Evolutionary conservation across 495 filamentous ascomycete species (phyloP), one percentile per base, ranked within the genome.

Genomic region (Pyronema domesticum): DNA sequence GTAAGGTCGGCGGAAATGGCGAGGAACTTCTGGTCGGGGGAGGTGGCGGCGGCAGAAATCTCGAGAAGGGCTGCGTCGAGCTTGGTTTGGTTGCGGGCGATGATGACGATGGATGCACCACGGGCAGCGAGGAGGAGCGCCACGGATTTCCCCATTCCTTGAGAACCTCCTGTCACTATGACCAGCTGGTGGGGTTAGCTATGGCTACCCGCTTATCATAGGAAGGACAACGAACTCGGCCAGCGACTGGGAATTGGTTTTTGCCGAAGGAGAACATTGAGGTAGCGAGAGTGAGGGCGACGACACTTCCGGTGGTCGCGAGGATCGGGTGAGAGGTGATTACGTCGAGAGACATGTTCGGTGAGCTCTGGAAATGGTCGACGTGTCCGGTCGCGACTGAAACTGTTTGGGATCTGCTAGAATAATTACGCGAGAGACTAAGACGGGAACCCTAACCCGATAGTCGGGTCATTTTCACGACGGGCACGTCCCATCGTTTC

Each of bases 91-190:
- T 82, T 81, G 50, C 91, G 81, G 9, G 91, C 80, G 42, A 95
- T 82, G 54, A 98, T 78, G 56, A 89, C 77, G 13, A 98, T 68
- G 65, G 86, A 82, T 48, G 93, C 93, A 57, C 91, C 91, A 72
- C 86, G 91, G 52, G 71, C 68, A 4, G 91, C 76, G 15, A 96
- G 76, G 53, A 85, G 74, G 17, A 75, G 72, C 3, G 80, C 89
- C 14, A 82, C 76, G 55, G 74, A 77, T 61, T 74, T 77, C 57
- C 91, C 91, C 83, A 95, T 85, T 48, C 91, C 91, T 65, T 94
- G 83, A 0, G 93, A 96, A 51, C 80, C 89, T 39, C 91, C 91
- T 10, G 91, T 98, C 52, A 98, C 72, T 18, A 96, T 69, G 55
- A 91, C 76, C 5, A 64, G 48, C 61, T 63, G 35, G 46, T 44